phyloP scores from a whole-genome alignment of 2,329 filamentous ascomycete species.

The Sordariomycetes sp. region DNA sequence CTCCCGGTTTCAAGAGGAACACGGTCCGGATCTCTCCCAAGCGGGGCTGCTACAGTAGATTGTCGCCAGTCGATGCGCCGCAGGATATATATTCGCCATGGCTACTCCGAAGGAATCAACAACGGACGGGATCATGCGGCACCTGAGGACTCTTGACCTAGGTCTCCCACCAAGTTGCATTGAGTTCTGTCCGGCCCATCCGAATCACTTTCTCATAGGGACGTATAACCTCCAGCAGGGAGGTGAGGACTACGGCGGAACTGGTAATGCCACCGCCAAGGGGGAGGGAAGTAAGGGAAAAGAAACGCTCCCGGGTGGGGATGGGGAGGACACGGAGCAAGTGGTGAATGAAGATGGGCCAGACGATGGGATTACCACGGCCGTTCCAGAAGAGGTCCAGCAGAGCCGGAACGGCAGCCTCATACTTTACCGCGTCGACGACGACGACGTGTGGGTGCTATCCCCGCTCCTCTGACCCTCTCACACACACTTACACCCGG shows the following conservation, averaged over 20 bases:
- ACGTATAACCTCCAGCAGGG: conserved; percentile 65
- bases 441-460: background rate
- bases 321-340: conserved; percentile 12
- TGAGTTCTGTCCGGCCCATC: conserved; percentile 53
- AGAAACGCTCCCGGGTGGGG: background rate
- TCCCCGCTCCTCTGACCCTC: background rate
- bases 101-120: background rate
- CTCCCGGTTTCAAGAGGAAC: background rate
- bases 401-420: conserved; percentile 65
- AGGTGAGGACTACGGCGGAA: background rate
- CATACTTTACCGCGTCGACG: conserved; percentile 45
- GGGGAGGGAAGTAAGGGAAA: conserved; percentile 12
- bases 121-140: background rate
- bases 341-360: conserved; percentile 10
- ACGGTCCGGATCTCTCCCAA: background rate
- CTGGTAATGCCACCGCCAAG: background rate
- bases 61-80: background rate
- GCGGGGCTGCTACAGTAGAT: background rate
- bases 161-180: conserved; percentile 65
- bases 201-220: conserved; percentile 62
- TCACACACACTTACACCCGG: background rate
- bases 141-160: conserved; percentile 20
- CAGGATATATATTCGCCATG: background rate
- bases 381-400: conserved; percentile 18
- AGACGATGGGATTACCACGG: conserved; percentile 10